Evolutionary conservation across 1,284 basidiomycete species (phyloP).

Genomic region (Irpex rosettiformis): DNA sequence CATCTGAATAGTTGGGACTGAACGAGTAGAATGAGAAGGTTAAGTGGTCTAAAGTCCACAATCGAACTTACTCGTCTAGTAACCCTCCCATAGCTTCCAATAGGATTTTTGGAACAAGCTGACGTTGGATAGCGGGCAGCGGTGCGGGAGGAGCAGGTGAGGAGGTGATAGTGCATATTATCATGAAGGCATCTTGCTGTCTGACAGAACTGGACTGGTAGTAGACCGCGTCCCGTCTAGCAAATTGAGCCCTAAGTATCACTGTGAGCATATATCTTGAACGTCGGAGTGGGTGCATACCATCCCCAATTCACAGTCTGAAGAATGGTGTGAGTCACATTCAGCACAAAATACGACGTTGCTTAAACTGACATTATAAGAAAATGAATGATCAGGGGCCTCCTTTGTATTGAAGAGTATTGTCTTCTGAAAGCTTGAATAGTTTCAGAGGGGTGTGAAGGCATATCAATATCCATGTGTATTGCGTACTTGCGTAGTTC

Average conservation of each 20-base stretch:
- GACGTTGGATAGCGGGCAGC: conserved; percentile 41
- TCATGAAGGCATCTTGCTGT: conserved; percentile 63
- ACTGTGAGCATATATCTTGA: conserved; percentile 66
- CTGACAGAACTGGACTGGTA: conserved; percentile 56
- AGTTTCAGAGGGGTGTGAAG: neutral
- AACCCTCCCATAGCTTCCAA: conserved; percentile 70
- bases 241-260: conserved; percentile 82
- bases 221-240: conserved; percentile 71
- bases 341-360: neutral
- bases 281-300: conserved; percentile 14
- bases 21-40: neutral
- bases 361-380: conserved; percentile 53
- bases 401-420: conserved; percentile 67
- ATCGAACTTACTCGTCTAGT: conserved; percentile 53
- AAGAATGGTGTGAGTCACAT: neutral
- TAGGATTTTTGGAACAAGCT: conserved; percentile 58
- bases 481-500: conserved; percentile 64
- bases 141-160: conserved; percentile 54
- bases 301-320: conserved; percentile 16
- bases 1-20: conserved; percentile 71
- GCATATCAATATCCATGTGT: neutral
- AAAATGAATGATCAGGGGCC: conserved; percentile 82
- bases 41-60: neutral
- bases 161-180: conserved; percentile 78
- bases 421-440: conserved; percentile 44